Evolutionary conservation across 2,329 filamentous ascomycete genomes (phyloP).

Genomic region (Neonectria neomacrospora): DNA sequence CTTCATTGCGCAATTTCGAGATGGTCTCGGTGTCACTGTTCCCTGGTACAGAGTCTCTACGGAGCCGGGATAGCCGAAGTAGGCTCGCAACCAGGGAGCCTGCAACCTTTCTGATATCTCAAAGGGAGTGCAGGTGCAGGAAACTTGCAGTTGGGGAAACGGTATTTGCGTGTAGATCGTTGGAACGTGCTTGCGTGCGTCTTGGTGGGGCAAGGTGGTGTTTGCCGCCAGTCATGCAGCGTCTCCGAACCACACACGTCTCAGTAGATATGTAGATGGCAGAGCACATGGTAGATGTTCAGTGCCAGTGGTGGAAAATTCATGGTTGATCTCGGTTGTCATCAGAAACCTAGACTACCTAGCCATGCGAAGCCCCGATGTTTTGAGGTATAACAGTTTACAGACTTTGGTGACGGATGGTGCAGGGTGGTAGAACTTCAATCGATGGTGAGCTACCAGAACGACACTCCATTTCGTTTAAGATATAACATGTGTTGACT

Average conservation of each 20-base stretch:
- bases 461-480: not conserved
- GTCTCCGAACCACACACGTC: not conserved
- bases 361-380: not conserved
- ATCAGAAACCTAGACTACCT: not conserved
- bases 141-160: too few relatives aligned
- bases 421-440: not conserved
- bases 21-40: not conserved
- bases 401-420: not conserved
- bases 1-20: not conserved
- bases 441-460: not conserved
- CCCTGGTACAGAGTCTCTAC: not conserved
- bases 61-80: not conserved
- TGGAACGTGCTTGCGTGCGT: not conserved
- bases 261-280: too few relatives aligned
- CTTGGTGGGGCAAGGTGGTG: not conserved
- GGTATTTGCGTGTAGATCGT: not conserved
- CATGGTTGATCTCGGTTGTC: not conserved
- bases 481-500: too few relatives aligned
- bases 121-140: not conserved
- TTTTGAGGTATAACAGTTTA: not conserved
- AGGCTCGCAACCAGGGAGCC: not conserved
- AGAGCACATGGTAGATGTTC: not conserved
- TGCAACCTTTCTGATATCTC: not conserved
- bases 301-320: not conserved
- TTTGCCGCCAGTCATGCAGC: not conserved